These are phyloP conservation scores for Fusarium decemcellulare DNA, from an alignment of 2,329 filamentous ascomycete genomes.

Conservation along the genomic window DNA sequence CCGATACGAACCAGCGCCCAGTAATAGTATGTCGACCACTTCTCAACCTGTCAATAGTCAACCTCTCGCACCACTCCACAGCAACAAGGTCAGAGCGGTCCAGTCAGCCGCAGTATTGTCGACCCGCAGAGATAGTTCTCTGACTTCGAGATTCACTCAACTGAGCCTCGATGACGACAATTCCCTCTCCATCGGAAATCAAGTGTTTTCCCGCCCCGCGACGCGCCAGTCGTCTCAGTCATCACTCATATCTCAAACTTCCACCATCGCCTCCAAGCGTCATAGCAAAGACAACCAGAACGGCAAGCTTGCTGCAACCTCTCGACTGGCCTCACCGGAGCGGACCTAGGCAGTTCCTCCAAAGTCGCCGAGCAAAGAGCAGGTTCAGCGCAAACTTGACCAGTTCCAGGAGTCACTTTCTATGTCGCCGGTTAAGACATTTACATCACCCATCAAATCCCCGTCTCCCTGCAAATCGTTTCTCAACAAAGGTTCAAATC, in stretches of 20 bases:
- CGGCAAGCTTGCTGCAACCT: slow-evolving; percentile 23
- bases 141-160: slow-evolving; percentile 53
- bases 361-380: slow-evolving; percentile 51
- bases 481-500: slow-evolving; percentile 83
- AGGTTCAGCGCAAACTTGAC: slow-evolving; percentile 51
- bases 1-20: slow-evolving; percentile 52
- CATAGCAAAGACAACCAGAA: slow-evolving; percentile 41
- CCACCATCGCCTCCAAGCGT: slow-evolving; percentile 49
- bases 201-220: slow-evolving; percentile 60
- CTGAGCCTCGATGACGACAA: slow-evolving; percentile 57
- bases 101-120: slow-evolving; percentile 46
- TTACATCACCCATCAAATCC: slow-evolving; percentile 56
- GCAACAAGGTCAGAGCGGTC: slow-evolving; percentile 46
- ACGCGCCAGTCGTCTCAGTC: slow-evolving; percentile 43
- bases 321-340: slow-evolving; percentile 36
- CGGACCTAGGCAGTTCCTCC: slow-evolving; percentile 51
- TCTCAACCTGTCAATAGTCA: slow-evolving; percentile 26
- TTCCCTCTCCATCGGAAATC: slow-evolving; percentile 53
- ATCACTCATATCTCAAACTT: slow-evolving; percentile 39
- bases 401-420: slow-evolving; percentile 52
- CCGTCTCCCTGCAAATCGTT: slow-evolving; percentile 66
- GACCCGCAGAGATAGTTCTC: slow-evolving; percentile 61
- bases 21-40: slow-evolving; percentile 54
- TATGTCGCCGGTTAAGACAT: slow-evolving; percentile 51
- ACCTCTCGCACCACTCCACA: slow-evolving; percentile 34